phyloP scores from a whole-genome alignment of 2,329 filamentous ascomycete species.

The Xenoacremonium recifei region DNA sequence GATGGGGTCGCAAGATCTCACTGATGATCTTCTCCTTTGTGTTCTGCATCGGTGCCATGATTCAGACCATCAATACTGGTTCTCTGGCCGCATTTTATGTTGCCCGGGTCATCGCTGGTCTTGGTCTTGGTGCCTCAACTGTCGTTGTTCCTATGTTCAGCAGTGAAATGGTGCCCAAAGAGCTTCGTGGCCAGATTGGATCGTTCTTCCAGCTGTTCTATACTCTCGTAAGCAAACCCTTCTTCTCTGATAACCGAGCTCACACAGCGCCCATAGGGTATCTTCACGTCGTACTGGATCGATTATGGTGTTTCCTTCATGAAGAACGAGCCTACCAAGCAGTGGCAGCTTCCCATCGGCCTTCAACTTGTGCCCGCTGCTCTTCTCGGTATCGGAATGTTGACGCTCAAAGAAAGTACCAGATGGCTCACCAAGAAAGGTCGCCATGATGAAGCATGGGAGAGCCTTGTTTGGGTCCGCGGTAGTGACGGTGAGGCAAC shows the following conservation, averaged over 20 bases:
- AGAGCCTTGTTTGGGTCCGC: constrained; percentile 51
- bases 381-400: constrained; percentile 46
- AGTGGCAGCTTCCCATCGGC: constrained; percentile 57
- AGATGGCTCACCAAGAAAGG: constrained; percentile 49
- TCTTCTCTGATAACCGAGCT: not conserved
- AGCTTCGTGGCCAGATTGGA: constrained; percentile 4
- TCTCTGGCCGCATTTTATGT: constrained; percentile 2
- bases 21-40: constrained; percentile 3
- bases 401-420: constrained; percentile 47
- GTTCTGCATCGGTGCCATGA: constrained; percentile 3
- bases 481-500: constrained; percentile 36
- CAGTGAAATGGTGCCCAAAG: constrained; percentile 6
- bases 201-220: constrained; percentile 6
- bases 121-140: constrained; percentile 3
- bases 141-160: constrained; percentile 6
- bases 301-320: constrained; percentile 9
- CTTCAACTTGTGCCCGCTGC: constrained; percentile 48
- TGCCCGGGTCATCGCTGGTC: constrained; percentile 2
- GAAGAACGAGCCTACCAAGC: constrained; percentile 24
- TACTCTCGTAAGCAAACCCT: constrained; percentile 2
- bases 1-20: constrained; percentile 4
- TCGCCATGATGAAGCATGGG: constrained; percentile 43
- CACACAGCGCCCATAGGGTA: constrained; percentile 3
- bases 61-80: constrained; percentile 3
- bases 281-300: constrained; percentile 13